phyloP scores from a whole-genome alignment of 345 rosid genomes.

The Anastatica hierochuntica region DNA sequence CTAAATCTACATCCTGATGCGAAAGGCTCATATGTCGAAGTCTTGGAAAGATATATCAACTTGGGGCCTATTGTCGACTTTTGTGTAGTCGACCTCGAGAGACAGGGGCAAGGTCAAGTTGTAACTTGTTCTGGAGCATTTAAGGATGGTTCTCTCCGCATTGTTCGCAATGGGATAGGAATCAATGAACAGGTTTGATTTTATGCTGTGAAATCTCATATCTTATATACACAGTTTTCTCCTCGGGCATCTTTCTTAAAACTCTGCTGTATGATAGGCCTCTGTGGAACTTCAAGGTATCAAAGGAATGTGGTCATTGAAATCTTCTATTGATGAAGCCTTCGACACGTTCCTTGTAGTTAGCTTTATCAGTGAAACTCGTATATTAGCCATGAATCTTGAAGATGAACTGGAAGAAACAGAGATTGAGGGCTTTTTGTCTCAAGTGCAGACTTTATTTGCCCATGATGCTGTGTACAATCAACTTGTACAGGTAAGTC shows the following conservation, averaged over 20 bases:
- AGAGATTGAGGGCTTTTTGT: conserved; percentile 86
- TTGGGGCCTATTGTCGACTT: conserved; percentile 93
- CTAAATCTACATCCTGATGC: conserved; percentile 78
- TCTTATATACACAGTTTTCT: neutral
- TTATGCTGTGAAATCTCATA: neutral
- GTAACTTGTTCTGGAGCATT: conserved; percentile 96
- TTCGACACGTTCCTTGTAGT: conserved; percentile 89
- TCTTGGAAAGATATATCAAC: conserved; percentile 76
- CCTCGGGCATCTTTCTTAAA: neutral
- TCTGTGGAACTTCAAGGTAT: conserved; percentile 97
- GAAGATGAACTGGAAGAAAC: conserved; percentile 97
- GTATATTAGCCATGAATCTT: conserved; percentile 85
- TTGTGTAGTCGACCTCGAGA: conserved; percentile 92
- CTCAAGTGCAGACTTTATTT: conserved; percentile 85
- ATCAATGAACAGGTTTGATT: conserved; percentile 77
- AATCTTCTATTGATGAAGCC: conserved; percentile 80
- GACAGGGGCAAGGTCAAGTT: conserved; percentile 99
- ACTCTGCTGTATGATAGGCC: conserved; percentile 41
- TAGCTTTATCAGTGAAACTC: conserved; percentile 88
- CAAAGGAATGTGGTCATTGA: conserved; percentile 97
- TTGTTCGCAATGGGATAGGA: conserved; percentile 96
- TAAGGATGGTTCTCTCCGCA: conserved; percentile 94
- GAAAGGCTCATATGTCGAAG: conserved; percentile 84
- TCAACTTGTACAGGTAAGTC: conserved; percentile 82
- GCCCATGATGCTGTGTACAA: conserved; percentile 86